phyloP scores from a whole-genome alignment of 2,329 filamentous ascomycete species.

The Nigrospora osmanthi region DNA sequence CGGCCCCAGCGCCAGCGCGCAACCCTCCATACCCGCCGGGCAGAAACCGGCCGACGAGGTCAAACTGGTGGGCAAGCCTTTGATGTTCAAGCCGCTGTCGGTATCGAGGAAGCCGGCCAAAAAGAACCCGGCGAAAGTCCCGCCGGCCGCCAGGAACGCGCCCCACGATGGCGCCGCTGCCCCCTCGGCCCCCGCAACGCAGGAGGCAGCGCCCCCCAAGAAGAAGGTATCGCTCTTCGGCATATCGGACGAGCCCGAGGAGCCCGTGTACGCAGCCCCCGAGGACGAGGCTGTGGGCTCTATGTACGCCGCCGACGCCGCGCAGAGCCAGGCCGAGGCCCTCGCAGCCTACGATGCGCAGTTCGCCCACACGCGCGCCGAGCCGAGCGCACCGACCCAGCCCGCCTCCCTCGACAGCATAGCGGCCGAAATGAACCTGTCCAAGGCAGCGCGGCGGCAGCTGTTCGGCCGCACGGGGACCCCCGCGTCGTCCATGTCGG shows the following conservation, averaged over 20 bases:
- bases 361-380: conserved; percentile 17
- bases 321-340: conserved; percentile 18
- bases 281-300: conserved; percentile 26
- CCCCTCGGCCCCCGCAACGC: conserved; percentile 9
- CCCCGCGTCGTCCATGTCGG: conserved; percentile 29
- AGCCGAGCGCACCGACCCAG: conserved; percentile 13
- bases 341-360: conserved; percentile 25
- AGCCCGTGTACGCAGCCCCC: conserved; percentile 6
- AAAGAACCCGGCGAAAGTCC: conserved; percentile 44
- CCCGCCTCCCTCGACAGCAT: conserved; percentile 58
- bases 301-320: conserved; percentile 32
- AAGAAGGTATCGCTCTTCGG: conserved; percentile 67
- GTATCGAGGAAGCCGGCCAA: conserved; percentile 69
- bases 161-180: conserved; percentile 1
- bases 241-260: conserved; percentile 35
- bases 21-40: conserved; percentile 44
- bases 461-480: conserved; percentile 66
- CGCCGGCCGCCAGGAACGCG: conserved; percentile 8
- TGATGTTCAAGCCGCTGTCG: conserved; percentile 85
- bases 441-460: conserved; percentile 68
- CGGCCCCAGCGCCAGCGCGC: conserved; percentile 29
- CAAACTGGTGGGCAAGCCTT: conserved; percentile 67
- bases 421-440: conserved; percentile 71
- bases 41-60: conserved; percentile 55
- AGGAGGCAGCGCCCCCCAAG: conserved; percentile 21